These are phyloP conservation scores for Colletotrichum sp. DNA, from an alignment of 2,329 filamentous ascomycete species.

Conservation along the genomic window DNA sequence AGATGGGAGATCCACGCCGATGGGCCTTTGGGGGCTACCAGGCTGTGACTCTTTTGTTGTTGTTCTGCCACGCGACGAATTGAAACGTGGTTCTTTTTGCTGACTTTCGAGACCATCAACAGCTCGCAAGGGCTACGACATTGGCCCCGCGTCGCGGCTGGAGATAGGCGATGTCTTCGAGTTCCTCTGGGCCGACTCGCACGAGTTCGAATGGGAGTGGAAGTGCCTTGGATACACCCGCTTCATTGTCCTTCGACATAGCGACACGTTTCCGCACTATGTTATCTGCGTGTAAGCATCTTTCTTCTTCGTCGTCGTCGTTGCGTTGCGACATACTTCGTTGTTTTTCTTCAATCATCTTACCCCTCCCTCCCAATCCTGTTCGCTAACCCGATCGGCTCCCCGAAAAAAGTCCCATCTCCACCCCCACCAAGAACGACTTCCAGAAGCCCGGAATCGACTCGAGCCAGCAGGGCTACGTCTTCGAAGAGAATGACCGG, in stretches of 20 bases:
- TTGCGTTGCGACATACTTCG: neutral
- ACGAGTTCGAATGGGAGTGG: slow-evolving; percentile 20
- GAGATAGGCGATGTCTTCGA: slow-evolving; percentile 19
- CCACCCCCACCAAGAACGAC: slow-evolving; percentile 20
- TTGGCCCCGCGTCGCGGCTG: slow-evolving; percentile 13
- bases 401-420: neutral
- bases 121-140: slow-evolving; percentile 20
- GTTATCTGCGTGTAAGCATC: slow-evolving; percentile 17
- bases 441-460: slow-evolving; percentile 21
- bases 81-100: neutral
- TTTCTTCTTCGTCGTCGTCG: neutral
- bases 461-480: slow-evolving; percentile 17
- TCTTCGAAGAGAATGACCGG: slow-evolving; percentile 15
- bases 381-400: slow-evolving; percentile 1
- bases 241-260: slow-evolving; percentile 18
- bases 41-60: neutral
- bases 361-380: neutral
- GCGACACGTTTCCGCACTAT: slow-evolving; percentile 17
- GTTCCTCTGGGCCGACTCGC: slow-evolving; percentile 19
- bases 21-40: neutral
- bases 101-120: neutral
- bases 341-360: neutral
- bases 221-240: slow-evolving; percentile 19
- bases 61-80: neutral
- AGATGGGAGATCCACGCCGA: neutral